Evolutionary conservation across 345 rosid species (phyloP).

Genomic region (Citrus glauca): DNA sequence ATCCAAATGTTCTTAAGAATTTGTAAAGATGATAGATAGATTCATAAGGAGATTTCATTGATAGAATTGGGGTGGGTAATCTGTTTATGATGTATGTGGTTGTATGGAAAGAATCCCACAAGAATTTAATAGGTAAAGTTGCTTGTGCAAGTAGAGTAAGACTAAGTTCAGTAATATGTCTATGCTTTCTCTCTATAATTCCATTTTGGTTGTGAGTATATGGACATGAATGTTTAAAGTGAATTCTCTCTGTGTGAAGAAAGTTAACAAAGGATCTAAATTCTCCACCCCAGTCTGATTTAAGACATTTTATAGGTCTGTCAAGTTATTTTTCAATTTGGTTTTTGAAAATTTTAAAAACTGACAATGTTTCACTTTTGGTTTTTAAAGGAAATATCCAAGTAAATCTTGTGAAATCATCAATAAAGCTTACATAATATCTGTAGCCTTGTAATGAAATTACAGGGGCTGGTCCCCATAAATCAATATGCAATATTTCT

Average conservation of each 20-base stretch:
- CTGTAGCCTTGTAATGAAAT: background rate
- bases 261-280: too few relatives aligned
- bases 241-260: too few relatives aligned
- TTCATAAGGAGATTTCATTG: background rate
- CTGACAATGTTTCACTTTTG: too few relatives aligned
- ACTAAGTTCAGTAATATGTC: background rate
- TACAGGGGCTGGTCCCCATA: background rate
- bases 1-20: background rate
- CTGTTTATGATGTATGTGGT: background rate
- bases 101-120: background rate
- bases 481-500: background rate
- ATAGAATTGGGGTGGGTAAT: background rate
- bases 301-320: too few relatives aligned
- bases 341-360: too few relatives aligned
- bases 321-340: too few relatives aligned
- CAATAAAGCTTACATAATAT: background rate
- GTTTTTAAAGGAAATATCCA: too few relatives aligned
- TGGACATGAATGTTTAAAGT: too few relatives aligned
- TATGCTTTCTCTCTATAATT: background rate
- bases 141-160: background rate
- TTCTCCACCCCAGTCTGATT: too few relatives aligned
- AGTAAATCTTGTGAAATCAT: background rate
- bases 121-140: background rate
- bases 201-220: too few relatives aligned
- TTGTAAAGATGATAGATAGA: background rate